Base-by-base conservation (phyloP, 1,284 basidiomycete species). In the Malassezia sp. region DNA sequence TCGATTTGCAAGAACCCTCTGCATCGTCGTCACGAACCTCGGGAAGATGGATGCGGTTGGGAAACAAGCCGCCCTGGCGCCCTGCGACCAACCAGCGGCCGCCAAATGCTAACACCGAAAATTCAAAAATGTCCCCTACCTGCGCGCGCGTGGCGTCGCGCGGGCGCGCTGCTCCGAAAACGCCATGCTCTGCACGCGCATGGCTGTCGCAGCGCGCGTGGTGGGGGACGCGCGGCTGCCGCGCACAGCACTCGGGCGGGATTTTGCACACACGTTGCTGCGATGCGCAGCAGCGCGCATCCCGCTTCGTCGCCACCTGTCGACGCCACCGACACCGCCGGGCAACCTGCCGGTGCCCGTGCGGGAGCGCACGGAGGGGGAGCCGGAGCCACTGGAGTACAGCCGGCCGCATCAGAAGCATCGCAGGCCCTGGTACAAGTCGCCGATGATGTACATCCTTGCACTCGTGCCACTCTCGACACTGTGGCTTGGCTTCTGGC, bases 401-500 rank as follows among this genome's bases (percentile, higher is more conserved):
- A 50, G 45, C 17, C 48, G 48, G 4, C 48, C 48, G n/a, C 42
- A 45, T 30, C 28, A 20, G 11, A 18, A 17, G 18, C 24, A 33
- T 12, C 20, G 23, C 12, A 39, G 31, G 18, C 52, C 59, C 2
- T 67, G 63, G 66, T 68, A 66, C 48, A 47, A 46, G 5, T 60
- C 60, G 4, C 66, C 66, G 3, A 52, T 55, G 5, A 56, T 59
- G 4, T 54, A 89, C 15, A 72, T 91, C 10, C 75, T 93, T 41
- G 85, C 84, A 20, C 77, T 84, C 57, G 84, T 95, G 51, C 91
- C 91, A 0, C 73, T 96, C 53, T 80, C 93, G 60, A 88, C 88
- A 0, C 87, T 90, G 57, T 83, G 77, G n/a, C 75, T 97, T 49
- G 91, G 91, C 17, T 81, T 82, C 27, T 97, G 91, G 93, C 91